Percentiles rank a stretch among this genome's conserved stretches.
phyloP scores from a whole-genome alignment of 2,329 filamentous ascomycete species.

The Neofusicoccum laricinum region DNA sequence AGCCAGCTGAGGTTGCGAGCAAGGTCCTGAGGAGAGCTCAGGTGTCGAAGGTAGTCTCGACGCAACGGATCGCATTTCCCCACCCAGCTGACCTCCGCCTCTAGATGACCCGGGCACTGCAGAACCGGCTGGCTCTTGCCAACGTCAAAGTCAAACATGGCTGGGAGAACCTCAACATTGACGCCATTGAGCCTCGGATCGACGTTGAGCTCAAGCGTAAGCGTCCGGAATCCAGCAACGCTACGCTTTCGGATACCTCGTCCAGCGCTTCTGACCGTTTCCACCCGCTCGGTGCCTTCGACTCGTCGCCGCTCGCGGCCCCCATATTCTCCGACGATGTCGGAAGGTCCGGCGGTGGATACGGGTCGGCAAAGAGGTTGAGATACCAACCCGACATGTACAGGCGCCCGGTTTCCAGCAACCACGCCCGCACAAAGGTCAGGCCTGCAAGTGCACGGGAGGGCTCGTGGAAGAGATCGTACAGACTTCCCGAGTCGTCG shows the following conservation, averaged over 20 bases:
- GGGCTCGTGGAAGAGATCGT: conserved; percentile 70
- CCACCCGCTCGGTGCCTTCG: conserved; percentile 65
- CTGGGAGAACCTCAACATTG: conserved; percentile 85
- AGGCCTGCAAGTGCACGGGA: conserved; percentile 57
- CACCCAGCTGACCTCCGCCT: conserved; percentile 24
- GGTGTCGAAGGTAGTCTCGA: conserved; percentile 39
- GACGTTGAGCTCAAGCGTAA: conserved; percentile 76
- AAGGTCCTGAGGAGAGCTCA: conserved; percentile 43
- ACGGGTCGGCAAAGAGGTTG: conserved; percentile 37
- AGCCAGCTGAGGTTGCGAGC: conserved; percentile 39
- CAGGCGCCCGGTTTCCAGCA: conserved; percentile 41
- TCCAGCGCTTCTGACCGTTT: conserved; percentile 77
- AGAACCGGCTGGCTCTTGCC: conserved; percentile 90
- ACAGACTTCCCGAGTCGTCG: conserved; percentile 79
- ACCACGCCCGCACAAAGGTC: conserved; percentile 67
- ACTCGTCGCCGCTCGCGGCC: conserved; percentile 81
- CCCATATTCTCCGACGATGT: conserved; percentile 83
- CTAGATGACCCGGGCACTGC: conserved; percentile 88
- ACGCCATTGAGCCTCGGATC: conserved; percentile 79
- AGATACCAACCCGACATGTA: conserved; percentile 33
- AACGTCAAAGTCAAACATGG: conserved; percentile 97
- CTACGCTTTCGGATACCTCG: conserved; percentile 81
- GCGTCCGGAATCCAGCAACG: conserved; percentile 63
- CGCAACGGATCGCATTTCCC: conserved; percentile 9
- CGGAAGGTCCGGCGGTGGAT: conserved; percentile 63